phyloP scores from a whole-genome alignment of 2,329 filamentous ascomycete species.

The Xylaria arbuscula region DNA sequence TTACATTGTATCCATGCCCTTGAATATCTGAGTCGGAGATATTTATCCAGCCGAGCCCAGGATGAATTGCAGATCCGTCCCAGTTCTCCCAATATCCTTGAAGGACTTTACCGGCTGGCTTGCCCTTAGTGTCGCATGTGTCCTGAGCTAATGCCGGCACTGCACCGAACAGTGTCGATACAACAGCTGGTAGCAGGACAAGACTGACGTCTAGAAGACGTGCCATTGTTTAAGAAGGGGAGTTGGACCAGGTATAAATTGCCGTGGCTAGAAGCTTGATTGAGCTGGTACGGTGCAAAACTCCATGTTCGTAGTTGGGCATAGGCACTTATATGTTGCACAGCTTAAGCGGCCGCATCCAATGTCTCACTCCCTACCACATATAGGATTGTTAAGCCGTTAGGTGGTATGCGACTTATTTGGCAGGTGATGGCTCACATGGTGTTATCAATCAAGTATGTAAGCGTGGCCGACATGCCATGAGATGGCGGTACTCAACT shows the following conservation, averaged over 20 bases:
- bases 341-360: neutral
- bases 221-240: conserved; percentile 22
- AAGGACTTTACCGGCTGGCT: conserved; percentile 50
- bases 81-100: conserved; percentile 54
- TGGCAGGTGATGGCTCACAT: conserved; percentile 27
- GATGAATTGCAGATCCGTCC: conserved; percentile 51
- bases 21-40: conserved; percentile 48
- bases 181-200: conserved; percentile 19
- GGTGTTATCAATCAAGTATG: neutral
- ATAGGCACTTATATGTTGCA: conserved; percentile 20
- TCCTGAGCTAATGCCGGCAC: conserved; percentile 22
- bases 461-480: conserved; percentile 18
- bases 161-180: conserved; percentile 25
- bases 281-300: neutral
- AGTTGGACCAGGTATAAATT: neutral
- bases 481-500: conserved; percentile 7
- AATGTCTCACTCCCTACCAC: neutral
- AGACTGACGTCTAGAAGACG: conserved; percentile 21
- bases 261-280: neutral
- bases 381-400: neutral
- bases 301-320: neutral
- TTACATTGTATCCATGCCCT: conserved; percentile 52
- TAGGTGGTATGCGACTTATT: conserved; percentile 9
- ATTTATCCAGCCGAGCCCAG: conserved; percentile 51
- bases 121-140: conserved; percentile 50